phyloP scores from a whole-genome alignment of 2,329 filamentous ascomycete species.

The Raffaelea arxii region DNA sequence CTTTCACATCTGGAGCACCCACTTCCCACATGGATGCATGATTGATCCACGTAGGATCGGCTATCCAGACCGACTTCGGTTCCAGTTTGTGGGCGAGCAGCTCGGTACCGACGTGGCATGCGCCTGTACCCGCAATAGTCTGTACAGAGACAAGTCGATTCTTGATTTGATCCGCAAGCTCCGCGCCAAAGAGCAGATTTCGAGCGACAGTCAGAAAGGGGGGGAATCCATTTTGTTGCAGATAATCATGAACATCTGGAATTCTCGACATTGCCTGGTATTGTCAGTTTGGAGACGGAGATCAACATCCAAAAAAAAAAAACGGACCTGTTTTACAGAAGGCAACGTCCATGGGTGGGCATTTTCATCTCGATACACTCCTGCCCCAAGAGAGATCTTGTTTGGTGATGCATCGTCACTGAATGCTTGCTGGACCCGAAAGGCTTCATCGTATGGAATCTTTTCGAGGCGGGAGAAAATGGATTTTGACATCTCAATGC shows the following conservation, averaged over 20 bases:
- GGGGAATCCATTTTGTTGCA: not conserved
- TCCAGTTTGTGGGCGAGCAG: not conserved
- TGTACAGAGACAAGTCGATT: not conserved
- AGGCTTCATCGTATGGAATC: no score
- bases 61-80: not conserved
- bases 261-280: not conserved
- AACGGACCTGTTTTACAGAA: no score
- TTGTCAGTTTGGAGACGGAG: no score
- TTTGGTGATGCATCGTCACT: no score
- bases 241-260: not conserved
- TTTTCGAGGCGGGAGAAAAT: no score
- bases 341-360: no score
- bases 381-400: no score
- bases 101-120: slow-evolving; percentile 2
- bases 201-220: not conserved
- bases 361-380: no score
- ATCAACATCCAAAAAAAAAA: no score
- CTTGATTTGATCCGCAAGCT: not conserved
- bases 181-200: not conserved
- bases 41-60: slow-evolving; percentile 3
- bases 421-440: no score
- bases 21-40: not conserved
- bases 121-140: slow-evolving; percentile 2
- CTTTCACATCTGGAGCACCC: not conserved
- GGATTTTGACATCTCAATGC: no score